Base-by-base conservation (phyloP, 805 yeast species). In the Metschnikowia koreensis region DNA sequence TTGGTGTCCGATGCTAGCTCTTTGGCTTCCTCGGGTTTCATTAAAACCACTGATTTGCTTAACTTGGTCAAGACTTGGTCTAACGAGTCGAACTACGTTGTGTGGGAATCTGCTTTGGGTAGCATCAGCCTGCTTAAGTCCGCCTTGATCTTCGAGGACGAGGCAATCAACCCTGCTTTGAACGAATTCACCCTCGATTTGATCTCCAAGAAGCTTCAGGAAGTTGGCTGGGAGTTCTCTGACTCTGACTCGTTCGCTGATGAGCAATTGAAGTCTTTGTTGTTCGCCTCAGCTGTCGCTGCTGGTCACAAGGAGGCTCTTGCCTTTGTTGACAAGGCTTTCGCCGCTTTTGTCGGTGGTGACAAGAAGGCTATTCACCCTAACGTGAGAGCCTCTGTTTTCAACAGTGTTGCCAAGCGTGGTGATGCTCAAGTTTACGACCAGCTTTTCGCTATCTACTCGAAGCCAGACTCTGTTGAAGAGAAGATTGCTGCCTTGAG, bases 1-100 rank as follows among this genome's bases (percentile, higher is more conserved):
- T 76, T 86, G 59, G 86, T 87, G 44, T 87, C 92, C n/a, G 96
- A 88, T 70, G 88, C 88, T 16, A 82, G 80, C 47, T 80, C 89
- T 8, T 75, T 87, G 58, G 82, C 93, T 6, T 71, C 83, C 28
- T 83, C 93, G 16, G 94, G 94, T 31, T 79, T 80, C 60, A 81
- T 85, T 50, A 73, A 84, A 27, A 81, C 91, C 34, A 73, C 81
- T 4, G 82, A 77, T 60, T 77, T 86, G 63, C 78, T 86, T 59
- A 71, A 75, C 54, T 79, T 86, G 63, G 77, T 86, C 41, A 75
- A 80, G 50, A 73, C 77, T 15, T 84, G 90, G 89, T 76, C 79
- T 40, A 62, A 69, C 16, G 89, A 84, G 68, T 53, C 72, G 17
- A 82, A 82, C 56, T 83, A 79, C 65, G 86, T 84, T 53, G 89